Conservation (phyloP, 768 basidiomycete genomes). For the Filobasidium floriforme region DNA sequence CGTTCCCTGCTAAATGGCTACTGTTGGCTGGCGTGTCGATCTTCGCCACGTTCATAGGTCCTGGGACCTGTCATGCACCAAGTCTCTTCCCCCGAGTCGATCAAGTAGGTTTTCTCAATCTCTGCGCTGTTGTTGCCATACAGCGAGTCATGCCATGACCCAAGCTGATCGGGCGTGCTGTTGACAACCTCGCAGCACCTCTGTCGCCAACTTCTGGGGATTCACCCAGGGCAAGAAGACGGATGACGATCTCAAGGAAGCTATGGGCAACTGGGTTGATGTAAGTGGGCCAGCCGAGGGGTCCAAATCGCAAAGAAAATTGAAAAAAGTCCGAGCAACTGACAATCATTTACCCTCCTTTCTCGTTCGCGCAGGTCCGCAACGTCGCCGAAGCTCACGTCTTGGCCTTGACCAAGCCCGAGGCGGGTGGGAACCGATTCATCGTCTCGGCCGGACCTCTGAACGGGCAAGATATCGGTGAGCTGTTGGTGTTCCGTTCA, state of each 20-base stretch:
- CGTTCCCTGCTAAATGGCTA: not conserved
- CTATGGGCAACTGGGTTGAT: conserved; percentile 36
- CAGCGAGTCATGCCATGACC: not conserved
- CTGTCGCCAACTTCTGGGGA: conserved; percentile 31
- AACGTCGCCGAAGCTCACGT: conserved; percentile 56
- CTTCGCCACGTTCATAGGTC: conserved; percentile 47
- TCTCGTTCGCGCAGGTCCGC: conserved; percentile 48
- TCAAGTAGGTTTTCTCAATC: conserved; percentile 39
- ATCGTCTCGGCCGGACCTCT: conserved; percentile 48
- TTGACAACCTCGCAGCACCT: conserved; percentile 14
- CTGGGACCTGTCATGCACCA: conserved; percentile 48
- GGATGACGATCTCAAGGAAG: conserved; percentile 33
- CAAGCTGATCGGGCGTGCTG: not conserved
- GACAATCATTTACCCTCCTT: not conserved
- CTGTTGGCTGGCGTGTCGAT: conserved; percentile 13
- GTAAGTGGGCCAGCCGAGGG: conserved; percentile 26
- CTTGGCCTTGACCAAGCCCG: conserved; percentile 51
- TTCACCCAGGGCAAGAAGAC: conserved; percentile 38
- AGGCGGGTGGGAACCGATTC: conserved; percentile 56
- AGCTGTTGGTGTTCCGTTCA: no score
- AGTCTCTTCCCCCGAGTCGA: conserved; percentile 40
- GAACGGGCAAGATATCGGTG: conserved; percentile 41
- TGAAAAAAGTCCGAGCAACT: not conserved
- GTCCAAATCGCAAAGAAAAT: conserved; percentile 9
- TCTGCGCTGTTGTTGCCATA: not conserved